Conservation (phyloP, 2,329 filamentous ascomycete species). For the Talaromyces sp. region DNA sequence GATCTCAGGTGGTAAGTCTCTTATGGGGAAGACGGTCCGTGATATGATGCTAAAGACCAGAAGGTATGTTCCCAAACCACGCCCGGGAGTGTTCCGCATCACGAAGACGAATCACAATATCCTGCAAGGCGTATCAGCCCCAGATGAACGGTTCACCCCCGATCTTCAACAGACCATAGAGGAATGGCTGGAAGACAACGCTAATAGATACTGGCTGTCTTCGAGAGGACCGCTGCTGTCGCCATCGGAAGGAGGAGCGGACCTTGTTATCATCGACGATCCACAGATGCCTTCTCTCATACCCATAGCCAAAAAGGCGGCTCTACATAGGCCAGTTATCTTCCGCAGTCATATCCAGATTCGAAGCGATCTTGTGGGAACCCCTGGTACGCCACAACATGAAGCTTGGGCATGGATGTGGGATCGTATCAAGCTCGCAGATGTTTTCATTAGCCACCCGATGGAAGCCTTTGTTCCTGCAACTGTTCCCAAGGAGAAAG, state of each 20-base stretch:
- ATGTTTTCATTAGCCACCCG: conserved; percentile 78
- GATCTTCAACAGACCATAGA: conserved; percentile 60
- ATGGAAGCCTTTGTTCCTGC: conserved; percentile 69
- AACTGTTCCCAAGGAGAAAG: conserved; percentile 59
- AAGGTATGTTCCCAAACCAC: conserved; percentile 69
- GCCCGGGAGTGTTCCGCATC: conserved; percentile 72
- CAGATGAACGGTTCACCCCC: conserved; percentile 58
- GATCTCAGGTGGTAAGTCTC: conserved; percentile 65
- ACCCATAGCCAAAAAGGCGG: conserved; percentile 64
- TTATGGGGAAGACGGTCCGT: background rate
- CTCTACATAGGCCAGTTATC: conserved; percentile 69
- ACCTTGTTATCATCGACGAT: conserved; percentile 74
- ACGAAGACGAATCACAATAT: conserved; percentile 89
- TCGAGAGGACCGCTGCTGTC: conserved; percentile 62
- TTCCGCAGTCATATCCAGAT: conserved; percentile 83
- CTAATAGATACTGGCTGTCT: conserved; percentile 67
- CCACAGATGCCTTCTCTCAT: conserved; percentile 80
- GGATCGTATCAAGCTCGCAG: conserved; percentile 63
- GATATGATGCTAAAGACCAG: background rate
- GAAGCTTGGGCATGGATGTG: conserved; percentile 73
- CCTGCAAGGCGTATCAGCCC: conserved; percentile 68
- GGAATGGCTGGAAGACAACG: conserved; percentile 69
- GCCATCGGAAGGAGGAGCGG: conserved; percentile 64
- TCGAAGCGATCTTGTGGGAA: conserved; percentile 64
- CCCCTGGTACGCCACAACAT: conserved; percentile 60